Evolutionary conservation across 2,329 filamentous ascomycete genomes (phyloP).

Genomic region (Pyrenophora graminea): DNA sequence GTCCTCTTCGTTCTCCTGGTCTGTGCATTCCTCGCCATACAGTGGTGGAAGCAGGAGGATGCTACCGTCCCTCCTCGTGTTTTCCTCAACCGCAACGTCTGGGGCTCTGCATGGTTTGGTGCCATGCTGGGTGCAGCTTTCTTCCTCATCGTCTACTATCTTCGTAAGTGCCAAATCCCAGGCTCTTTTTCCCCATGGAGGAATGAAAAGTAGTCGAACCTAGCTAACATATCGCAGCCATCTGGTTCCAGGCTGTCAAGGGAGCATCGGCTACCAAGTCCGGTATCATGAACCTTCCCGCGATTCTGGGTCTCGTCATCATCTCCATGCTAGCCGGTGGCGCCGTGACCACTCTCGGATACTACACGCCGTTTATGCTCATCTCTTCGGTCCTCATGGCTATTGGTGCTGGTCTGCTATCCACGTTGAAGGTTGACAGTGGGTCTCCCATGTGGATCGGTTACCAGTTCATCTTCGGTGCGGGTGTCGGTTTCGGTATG

Average conservation of each 20-base stretch:
- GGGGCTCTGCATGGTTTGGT: constrained; percentile 48
- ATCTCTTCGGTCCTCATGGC: constrained; percentile 49
- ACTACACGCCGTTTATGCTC: constrained; percentile 57
- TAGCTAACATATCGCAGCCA: constrained; percentile 35
- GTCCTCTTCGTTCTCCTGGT: constrained; percentile 52
- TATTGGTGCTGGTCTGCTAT: constrained; percentile 53
- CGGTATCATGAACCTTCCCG: constrained; percentile 55
- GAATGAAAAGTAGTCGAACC: too few species aligned
- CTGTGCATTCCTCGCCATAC: constrained; percentile 48
- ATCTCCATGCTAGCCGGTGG: constrained; percentile 48
- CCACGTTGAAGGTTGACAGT: constrained; percentile 49
- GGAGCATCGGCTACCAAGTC: constrained; percentile 52
- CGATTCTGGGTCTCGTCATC: constrained; percentile 53
- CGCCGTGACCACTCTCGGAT: constrained; percentile 49
- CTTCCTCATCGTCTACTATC: constrained; percentile 52
- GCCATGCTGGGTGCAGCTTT: constrained; percentile 51
- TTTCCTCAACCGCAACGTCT: constrained; percentile 52
- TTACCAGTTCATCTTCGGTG: constrained; percentile 48
- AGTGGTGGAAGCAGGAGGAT: constrained; percentile 50
- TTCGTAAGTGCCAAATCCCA: constrained; percentile 19
- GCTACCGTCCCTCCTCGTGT: constrained; percentile 55
- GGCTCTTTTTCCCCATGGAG: too few species aligned
- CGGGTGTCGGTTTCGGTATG: constrained; percentile 55
- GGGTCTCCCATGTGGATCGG: constrained; percentile 46
- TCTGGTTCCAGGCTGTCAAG: constrained; percentile 58